These are phyloP conservation scores for Penicillium decumbens DNA, from an alignment of 2,329 filamentous ascomycete species.

Conservation along the genomic window DNA sequence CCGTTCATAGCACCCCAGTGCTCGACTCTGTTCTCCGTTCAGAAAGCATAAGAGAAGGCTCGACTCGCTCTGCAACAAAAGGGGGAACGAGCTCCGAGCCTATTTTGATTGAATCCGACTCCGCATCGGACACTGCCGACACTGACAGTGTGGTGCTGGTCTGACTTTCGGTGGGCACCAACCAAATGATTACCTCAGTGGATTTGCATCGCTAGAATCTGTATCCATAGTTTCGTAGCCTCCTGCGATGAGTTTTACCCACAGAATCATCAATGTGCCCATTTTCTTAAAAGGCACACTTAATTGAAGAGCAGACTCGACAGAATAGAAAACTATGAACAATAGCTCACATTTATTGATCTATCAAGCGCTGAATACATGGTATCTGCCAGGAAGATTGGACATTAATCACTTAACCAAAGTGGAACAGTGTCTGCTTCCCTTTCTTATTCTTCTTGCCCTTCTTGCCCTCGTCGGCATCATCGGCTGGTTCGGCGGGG, in stretches of 20 bases:
- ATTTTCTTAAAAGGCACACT: neutral
- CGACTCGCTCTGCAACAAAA: neutral
- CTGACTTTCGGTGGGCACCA: neutral
- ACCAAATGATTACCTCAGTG: neutral
- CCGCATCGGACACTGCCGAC: constrained; percentile 1
- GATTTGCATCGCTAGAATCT: neutral
- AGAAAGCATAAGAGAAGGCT: neutral
- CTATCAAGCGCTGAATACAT: constrained; percentile 4
- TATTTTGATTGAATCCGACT: constrained; percentile 5
- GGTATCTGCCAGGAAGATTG: neutral
- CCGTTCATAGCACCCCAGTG: neutral
- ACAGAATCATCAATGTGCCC: neutral
- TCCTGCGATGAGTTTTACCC: neutral
- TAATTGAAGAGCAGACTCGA: neutral
- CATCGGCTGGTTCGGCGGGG: constrained; percentile 17
- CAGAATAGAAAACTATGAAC: neutral
- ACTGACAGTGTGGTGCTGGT: constrained; percentile 10
- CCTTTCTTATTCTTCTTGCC: constrained; percentile 39
- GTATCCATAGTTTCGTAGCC: neutral
- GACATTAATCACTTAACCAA: constrained; percentile 25
- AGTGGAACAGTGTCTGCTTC: constrained; percentile 40
- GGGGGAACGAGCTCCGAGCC: neutral
- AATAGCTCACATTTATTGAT: neutral
- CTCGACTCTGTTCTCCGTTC: neutral
- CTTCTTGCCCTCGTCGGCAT: constrained; percentile 31